Base-by-base conservation (phyloP, 2,329 filamentous ascomycete species). In the Apiospora rasikravindrae region DNA sequence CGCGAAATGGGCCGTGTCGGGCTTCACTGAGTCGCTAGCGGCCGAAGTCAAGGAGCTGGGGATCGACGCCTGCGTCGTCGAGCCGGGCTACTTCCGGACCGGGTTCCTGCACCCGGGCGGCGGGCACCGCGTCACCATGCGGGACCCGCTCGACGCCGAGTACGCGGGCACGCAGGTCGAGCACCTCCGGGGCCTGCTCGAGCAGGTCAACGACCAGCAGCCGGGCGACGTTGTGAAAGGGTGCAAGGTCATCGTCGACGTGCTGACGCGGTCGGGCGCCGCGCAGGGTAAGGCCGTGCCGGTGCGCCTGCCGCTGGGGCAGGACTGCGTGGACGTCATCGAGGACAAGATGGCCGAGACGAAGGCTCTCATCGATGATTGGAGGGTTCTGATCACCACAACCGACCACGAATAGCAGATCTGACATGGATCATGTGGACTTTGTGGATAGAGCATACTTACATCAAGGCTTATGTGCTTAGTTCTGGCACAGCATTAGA, bases 191-290 rank as follows among this genome's bases (percentile, higher is more conserved):
- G 77, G 74, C 24, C 57, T 71, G 2, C 73, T 88, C 44, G 77
- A 78, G 3, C 57, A 64, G 2, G 78, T 79, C 14, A 80, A 90
- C 73, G 82, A 85, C 22, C 84, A 85, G 0, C 88, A 91, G 80
- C 84, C 82, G 0, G 89, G 89, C 0, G 88, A 91, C 76, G 83
- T 88, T 3, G 80, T 78, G 24, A 90, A 90, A 81, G 89, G 86
- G 0, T 81, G 82, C 10, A 83, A 80, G 71, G 83, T 88, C 0
- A 81, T 90, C 40, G 83, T 91, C 6, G 89, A 92, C 74, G 81
- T 89, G 19, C 74, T 92, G 74, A 89, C 86, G 10, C 81, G 81
- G 61, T 84, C 81, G 2, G 89, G 88, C 0, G 81, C 81, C 33
- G 87, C 82, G 2, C 26, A 77, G 53, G 88, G 87, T 0, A 86